Evolutionary conservation across 768 basidiomycete species (phyloP).

Genomic region (Termitomyces sp.): DNA sequence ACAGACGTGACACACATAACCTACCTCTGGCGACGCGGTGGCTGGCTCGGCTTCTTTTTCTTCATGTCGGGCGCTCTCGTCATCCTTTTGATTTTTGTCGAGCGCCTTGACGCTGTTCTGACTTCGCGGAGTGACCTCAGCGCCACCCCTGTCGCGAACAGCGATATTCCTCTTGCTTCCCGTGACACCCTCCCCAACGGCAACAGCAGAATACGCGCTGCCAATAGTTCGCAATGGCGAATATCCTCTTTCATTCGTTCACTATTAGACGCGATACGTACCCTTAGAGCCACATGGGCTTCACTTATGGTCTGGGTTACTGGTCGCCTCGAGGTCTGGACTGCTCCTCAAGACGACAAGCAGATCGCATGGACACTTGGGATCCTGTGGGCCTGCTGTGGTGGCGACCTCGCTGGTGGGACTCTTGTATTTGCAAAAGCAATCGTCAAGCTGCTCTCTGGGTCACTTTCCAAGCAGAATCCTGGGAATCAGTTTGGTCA

Average conservation of each 20-base stretch:
- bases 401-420: constrained; percentile 86
- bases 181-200: background rate
- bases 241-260: background rate
- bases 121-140: constrained; percentile 64
- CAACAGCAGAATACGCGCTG: background rate
- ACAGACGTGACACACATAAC: constrained; percentile 75
- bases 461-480: constrained; percentile 72
- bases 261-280: constrained; percentile 18
- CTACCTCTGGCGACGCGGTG: constrained; percentile 75
- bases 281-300: constrained; percentile 36
- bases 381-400: constrained; percentile 91
- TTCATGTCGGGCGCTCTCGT: constrained; percentile 67
- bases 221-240: background rate
- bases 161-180: background rate
- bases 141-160: constrained; percentile 43
- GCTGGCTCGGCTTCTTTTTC: constrained; percentile 92
- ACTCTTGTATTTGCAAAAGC: constrained; percentile 81
- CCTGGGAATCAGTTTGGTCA: constrained; percentile 87
- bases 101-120: constrained; percentile 71
- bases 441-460: constrained; percentile 75
- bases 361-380: constrained; percentile 88
- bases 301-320: constrained; percentile 47
- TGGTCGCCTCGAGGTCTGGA: constrained; percentile 68
- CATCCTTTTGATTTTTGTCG: constrained; percentile 61
- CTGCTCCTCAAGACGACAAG: constrained; percentile 75